Base-by-base conservation (phyloP, 2,329 filamentous ascomycete species). In the Emericellopsis cladophorae region DNA sequence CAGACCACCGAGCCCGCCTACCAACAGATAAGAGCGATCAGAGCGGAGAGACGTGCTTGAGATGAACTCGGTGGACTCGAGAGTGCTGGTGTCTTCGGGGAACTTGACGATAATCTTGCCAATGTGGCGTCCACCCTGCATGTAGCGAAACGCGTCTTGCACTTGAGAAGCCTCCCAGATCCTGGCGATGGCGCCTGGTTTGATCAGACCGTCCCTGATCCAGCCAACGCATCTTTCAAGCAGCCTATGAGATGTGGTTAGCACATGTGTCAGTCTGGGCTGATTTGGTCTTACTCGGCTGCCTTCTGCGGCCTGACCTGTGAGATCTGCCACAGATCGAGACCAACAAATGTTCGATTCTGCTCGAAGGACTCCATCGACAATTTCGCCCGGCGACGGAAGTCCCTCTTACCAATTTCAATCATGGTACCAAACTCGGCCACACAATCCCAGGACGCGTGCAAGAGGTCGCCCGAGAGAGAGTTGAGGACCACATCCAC, bases 401-500 rank as follows among this genome's bases (percentile, higher is more conserved):
- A 29, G 26, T 39, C 37, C 22, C 12, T 24, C 37, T 39, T 39
- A 7, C 37, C 37, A 39, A 39, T 31, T 10, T 72, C 67, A 4
- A 72, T 48, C 36, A 72, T 67, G 4, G 61, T 56, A 2, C 66
- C 67, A 46, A 66, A 67, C 14, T 54, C 55, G 36, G 62, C 61
- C 15, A 73, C 50, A 39, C 61, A 66, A 4, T 57, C 54, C 64
- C 61, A 69, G 0, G 65, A 62, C 33, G 64, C 61, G 4, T 56
- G 54, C 3, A 68, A 48, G 1, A 55, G 49, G 14, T 69, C 65
- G 1, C 66, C 67, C 2, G 60, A 49, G 0, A 70, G 53, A 10
- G 62, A 67, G 49, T 69, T 62, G 49, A 89, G 79, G 12, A 83
- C 80, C 1, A 78, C 76, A 57, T 89, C 83, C 1, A 81, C 81